Conservation (phyloP, 148 eudicot species). For the Rhododendron williamsianum region DNA sequence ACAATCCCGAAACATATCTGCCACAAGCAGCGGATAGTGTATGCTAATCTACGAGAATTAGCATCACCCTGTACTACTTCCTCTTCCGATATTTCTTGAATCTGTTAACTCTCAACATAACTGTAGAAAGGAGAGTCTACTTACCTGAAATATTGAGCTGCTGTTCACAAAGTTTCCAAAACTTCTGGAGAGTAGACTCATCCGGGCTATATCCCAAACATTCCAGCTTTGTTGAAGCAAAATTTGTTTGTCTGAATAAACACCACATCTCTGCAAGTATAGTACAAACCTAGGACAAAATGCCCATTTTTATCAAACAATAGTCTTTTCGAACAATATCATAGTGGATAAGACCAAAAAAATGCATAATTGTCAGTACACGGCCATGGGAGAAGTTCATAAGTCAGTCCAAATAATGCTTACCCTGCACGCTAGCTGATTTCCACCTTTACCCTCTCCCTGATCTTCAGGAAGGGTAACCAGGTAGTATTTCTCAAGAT, state of each 20-base stretch:
- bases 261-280: conserved; percentile 74
- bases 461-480: conserved; percentile 32
- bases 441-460: conserved; percentile 35
- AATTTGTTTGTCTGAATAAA: conserved; percentile 63
- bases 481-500: conserved; percentile 57
- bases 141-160: conserved; percentile 68
- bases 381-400: neutral
- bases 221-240: conserved; percentile 64
- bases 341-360: neutral
- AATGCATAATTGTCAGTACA: neutral
- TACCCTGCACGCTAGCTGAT: conserved; percentile 78
- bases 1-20: neutral
- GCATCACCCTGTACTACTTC: neutral
- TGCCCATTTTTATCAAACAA: conserved; percentile 9
- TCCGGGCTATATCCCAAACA: conserved; percentile 62
- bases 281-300: conserved; percentile 60
- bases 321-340: neutral
- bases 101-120: neutral
- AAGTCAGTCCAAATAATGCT: conserved; percentile 21
- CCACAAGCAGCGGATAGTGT: neutral
- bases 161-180: conserved; percentile 79
- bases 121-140: neutral
- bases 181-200: conserved; percentile 49
- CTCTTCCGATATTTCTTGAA: no score
- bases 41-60: neutral